These are phyloP conservation scores for Ambrosia hybrid DNA, from an alignment of 140 eudicot species.

Conservation along the genomic window DNA sequence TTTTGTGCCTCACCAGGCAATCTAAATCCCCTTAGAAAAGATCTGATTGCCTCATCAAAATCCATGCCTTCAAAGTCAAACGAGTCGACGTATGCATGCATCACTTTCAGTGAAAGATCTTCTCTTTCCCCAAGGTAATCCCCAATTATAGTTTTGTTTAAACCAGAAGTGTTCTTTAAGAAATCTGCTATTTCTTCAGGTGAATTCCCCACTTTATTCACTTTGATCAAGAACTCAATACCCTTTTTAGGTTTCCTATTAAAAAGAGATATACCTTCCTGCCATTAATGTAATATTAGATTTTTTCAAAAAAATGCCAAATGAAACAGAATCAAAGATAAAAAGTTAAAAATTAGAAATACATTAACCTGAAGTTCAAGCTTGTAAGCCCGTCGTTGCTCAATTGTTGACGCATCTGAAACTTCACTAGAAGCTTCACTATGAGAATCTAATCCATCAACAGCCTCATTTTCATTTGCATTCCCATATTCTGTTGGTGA, in stretches of 20 bases:
- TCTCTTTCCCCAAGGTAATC: constrained; percentile 99
- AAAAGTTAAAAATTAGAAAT: not conserved
- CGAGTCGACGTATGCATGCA: constrained; percentile 96
- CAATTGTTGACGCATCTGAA: constrained; percentile 87
- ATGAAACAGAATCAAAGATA: constrained; percentile 21
- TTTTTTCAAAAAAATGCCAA: constrained; percentile 23
- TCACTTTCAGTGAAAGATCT: constrained; percentile 85
- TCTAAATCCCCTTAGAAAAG: constrained; percentile 82
- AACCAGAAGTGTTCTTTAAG: constrained; percentile 76
- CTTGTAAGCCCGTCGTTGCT: constrained; percentile 99
- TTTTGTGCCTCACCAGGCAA: constrained; percentile 99
- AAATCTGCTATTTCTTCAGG: constrained; percentile 92
- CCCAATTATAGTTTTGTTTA: constrained; percentile 86
- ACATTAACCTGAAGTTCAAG: constrained; percentile 93
- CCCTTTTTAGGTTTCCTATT: constrained; percentile 96
- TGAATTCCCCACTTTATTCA: constrained; percentile 89
- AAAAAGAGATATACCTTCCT: constrained; percentile 98
- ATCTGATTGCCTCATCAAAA: constrained; percentile 94
- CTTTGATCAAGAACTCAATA: constrained; percentile 88
- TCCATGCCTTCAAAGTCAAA: constrained; percentile 90
- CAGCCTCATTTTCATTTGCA: constrained; percentile 57
- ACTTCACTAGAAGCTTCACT: constrained; percentile 80
- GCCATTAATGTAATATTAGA: constrained; percentile 55
- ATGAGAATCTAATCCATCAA: constrained; percentile 78
- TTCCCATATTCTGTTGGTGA: constrained; percentile 58